These are phyloP conservation scores for Capronia epimyces DNA, from an alignment of 2,329 filamentous ascomycete species.

Conservation along the genomic window DNA sequence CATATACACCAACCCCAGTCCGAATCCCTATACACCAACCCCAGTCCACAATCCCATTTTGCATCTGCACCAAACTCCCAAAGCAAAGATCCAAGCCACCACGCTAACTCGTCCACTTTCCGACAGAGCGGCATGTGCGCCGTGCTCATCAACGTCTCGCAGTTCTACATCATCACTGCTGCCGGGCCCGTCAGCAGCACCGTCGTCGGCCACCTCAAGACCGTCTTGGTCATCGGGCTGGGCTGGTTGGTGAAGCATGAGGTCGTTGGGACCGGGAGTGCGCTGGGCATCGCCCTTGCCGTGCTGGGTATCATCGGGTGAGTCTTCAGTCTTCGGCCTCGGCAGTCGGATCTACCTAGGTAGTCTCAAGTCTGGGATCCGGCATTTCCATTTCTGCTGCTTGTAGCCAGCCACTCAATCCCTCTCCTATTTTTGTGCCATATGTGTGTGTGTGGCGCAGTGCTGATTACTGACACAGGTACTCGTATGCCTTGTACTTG, in stretches of 20 bases:
- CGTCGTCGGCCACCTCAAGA: constrained; percentile 62
- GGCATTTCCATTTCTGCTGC: not conserved
- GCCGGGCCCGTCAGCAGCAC: constrained; percentile 59
- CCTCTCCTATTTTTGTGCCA: too few relatives aligned
- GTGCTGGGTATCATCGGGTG: constrained; percentile 9
- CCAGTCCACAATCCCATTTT: too few relatives aligned
- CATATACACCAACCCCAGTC: too few relatives aligned
- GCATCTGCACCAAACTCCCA: too few relatives aligned
- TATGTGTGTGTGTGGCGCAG: too few relatives aligned
- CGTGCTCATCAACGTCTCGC: constrained; percentile 55
- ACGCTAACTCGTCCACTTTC: too few relatives aligned
- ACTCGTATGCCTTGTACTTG: constrained; percentile 8
- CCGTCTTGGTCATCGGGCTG: constrained; percentile 59
- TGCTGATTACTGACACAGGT: constrained; percentile 5
- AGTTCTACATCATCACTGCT: constrained; percentile 28
- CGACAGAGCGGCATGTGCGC: constrained; percentile 57
- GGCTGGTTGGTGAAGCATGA: constrained; percentile 45
- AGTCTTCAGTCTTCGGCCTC: not conserved
- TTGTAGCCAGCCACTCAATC: not conserved
- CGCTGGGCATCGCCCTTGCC: constrained; percentile 5
- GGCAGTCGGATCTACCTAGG: not conserved
- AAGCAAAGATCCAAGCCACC: not conserved
- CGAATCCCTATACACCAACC: too few relatives aligned
- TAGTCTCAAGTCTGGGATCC: not conserved
- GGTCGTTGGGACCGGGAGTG: constrained; percentile 3